Percentiles rank a stretch among this genome's conserved stretches.
phyloP scores from a whole-genome alignment of 306 rosid species.

The Bauhinia variegata region DNA sequence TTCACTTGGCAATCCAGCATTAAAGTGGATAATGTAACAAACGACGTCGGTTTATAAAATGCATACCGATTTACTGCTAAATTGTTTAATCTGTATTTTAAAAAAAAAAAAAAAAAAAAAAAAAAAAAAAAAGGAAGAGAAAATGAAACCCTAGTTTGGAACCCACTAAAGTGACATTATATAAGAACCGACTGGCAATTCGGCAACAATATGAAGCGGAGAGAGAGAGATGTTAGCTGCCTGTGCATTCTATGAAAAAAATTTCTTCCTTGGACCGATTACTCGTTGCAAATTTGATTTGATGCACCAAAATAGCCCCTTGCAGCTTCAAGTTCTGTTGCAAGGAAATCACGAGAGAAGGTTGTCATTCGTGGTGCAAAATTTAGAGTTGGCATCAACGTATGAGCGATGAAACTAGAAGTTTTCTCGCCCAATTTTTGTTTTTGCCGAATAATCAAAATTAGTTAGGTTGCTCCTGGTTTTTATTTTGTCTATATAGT shows the following conservation, averaged over 20 bases:
- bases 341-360: conserved; percentile 56
- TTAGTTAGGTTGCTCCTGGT: neutral
- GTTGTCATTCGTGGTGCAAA: conserved; percentile 46
- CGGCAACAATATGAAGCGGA: too few relatives aligned
- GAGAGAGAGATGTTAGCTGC: neutral
- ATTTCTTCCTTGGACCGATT: neutral
- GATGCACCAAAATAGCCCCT: conserved; percentile 55
- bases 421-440: conserved; percentile 4
- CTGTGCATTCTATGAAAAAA: neutral
- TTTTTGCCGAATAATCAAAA: conserved; percentile 31
- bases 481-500: neutral
- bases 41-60: too few relatives aligned
- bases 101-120: too few relatives aligned
- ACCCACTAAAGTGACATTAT: neutral
- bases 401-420: conserved; percentile 20
- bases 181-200: neutral
- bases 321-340: conserved; percentile 46
- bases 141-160: conserved; percentile 8
- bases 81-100: too few relatives aligned
- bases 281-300: neutral
- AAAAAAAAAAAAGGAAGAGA: too few relatives aligned
- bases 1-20: too few relatives aligned
- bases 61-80: too few relatives aligned
- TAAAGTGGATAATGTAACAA: too few relatives aligned
- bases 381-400: conserved; percentile 39